phyloP scores from a whole-genome alignment of 2,329 filamentous ascomycete genomes.

The Trichoderma sp. region DNA sequence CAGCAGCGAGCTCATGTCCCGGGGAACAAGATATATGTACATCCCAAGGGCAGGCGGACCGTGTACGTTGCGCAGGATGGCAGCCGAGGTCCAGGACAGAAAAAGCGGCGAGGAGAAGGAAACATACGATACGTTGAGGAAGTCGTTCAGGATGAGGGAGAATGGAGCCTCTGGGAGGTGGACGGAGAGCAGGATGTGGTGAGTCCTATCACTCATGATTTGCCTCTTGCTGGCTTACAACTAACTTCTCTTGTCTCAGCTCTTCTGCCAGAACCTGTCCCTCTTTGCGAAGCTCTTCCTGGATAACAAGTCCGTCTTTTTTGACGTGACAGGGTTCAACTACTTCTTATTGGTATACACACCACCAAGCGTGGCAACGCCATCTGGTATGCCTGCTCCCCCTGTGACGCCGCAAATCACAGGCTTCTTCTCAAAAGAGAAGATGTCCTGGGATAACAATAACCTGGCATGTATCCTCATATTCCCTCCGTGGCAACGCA shows the following conservation, averaged over 20 bases:
- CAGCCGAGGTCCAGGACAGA: constrained; percentile 33
- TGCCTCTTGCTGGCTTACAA: background rate
- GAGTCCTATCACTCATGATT: constrained; percentile 32
- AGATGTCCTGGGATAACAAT: constrained; percentile 98
- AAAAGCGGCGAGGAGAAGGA: constrained; percentile 40
- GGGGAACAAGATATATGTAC: constrained; percentile 71
- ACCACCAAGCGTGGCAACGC: constrained; percentile 35
- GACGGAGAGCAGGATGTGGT: constrained; percentile 83
- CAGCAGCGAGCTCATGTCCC: constrained; percentile 52
- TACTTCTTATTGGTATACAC: constrained; percentile 89
- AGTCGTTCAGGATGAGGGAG: constrained; percentile 58
- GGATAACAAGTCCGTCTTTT: constrained; percentile 97
- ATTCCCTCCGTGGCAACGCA: constrained; percentile 93
- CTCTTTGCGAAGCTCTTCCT: constrained; percentile 97
- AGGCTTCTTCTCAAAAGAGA: constrained; percentile 99
- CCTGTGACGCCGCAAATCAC: constrained; percentile 53
- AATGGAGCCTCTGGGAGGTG: constrained; percentile 87
- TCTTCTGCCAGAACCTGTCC: constrained; percentile 93
- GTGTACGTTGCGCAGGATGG: constrained; percentile 38
- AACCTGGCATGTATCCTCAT: constrained; percentile 95
- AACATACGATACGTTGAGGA: constrained; percentile 42
- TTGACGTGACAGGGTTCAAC: constrained; percentile 90
- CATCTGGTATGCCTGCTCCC: constrained; percentile 15
- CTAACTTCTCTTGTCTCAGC: constrained; percentile 38
- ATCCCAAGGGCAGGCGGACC: constrained; percentile 48